Evolutionary conservation across 73 alveolate genomes (phyloP).

Genomic region (Blepharisma stoltei): DNA sequence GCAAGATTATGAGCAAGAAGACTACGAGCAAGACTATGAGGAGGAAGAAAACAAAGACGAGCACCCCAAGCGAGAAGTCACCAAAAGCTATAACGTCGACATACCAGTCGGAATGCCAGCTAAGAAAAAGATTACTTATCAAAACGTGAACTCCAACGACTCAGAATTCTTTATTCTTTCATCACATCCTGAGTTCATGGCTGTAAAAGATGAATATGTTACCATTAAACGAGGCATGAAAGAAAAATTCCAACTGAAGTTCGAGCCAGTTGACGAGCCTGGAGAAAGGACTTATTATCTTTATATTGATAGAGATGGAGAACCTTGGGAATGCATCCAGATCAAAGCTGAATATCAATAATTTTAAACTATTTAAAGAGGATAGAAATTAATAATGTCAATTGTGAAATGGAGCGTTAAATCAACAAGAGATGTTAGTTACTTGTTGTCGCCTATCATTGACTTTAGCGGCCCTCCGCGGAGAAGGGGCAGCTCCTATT

Average conservation of each 20-base stretch:
- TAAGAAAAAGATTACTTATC: conserved; percentile 24
- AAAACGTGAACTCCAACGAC: background rate
- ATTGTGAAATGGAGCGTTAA: background rate
- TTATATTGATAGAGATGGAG: background rate
- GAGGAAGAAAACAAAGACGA: background rate
- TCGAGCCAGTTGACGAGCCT: conserved; percentile 24
- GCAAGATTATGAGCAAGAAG: background rate
- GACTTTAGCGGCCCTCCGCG: too few relatives aligned
- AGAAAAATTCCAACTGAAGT: conserved; percentile 27
- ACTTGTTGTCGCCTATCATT: too few relatives aligned
- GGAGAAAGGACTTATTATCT: background rate
- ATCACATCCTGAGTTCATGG: background rate
- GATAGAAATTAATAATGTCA: background rate
- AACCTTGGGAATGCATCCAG: conserved; percentile 26
- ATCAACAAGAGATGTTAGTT: too few relatives aligned
- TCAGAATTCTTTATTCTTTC: conserved; percentile 1
- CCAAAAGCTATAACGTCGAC: background rate
- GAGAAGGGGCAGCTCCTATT: too few relatives aligned
- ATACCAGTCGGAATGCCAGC: background rate
- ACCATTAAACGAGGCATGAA: background rate
- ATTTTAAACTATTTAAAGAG: background rate
- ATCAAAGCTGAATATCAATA: conserved; percentile 11
- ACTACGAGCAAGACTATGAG: background rate
- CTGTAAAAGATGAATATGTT: conserved; percentile 18
- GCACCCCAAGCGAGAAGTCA: background rate